Evolutionary conservation across 2,329 filamentous ascomycete species (phyloP), one percentile per base, ranked within the genome.

Genomic region (Lasiodiplodia theobromae): DNA sequence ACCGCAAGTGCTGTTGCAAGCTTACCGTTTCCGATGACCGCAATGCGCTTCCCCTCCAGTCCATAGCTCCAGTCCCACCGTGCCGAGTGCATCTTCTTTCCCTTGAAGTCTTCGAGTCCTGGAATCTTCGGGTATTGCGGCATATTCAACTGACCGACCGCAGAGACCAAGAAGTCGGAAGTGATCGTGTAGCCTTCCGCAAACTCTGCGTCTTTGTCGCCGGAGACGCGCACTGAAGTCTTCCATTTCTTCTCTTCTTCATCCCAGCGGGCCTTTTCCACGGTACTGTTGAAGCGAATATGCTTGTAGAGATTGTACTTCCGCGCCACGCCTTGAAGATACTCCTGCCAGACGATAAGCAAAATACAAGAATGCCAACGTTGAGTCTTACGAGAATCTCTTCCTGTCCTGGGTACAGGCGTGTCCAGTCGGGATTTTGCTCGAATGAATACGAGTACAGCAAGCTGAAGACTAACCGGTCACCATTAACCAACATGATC

Each of bases 401-500:
- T 73, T 88, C 86, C 71, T 89, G 87, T 0, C 86, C 85, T 0
- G 87, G 85, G 72, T 88, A 89, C 66, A 87, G 82, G 21, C 86
- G 78, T 0, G 84, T 84, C 87, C 87, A 88, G 71, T 85, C 80
- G 2, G 85, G 78, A 65, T 88, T 89, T 64, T 87, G 86, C 44
- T 86, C 87, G 72, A 89, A 90, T 6, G 86, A 88, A 75, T 85
- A 89, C 53, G 83, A 86, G 77, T 89, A 89, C 3, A 89, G 77
- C 58, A 83, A 78, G 40, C 82, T 85, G 81, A 82, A 85, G 11
- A 88, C 85, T 75, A 6, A 3, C 4, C 10, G 6, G 23, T 37
- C 14, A 18, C 11, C 31, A 18, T 68, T 28, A 25, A 14, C 12
- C 51, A 28, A 6, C 4, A 7, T 14, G 25, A 53, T 11, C 11